Conservation (phyloP, 1,284 basidiomycete genomes). For the Meira nashicola region DNA sequence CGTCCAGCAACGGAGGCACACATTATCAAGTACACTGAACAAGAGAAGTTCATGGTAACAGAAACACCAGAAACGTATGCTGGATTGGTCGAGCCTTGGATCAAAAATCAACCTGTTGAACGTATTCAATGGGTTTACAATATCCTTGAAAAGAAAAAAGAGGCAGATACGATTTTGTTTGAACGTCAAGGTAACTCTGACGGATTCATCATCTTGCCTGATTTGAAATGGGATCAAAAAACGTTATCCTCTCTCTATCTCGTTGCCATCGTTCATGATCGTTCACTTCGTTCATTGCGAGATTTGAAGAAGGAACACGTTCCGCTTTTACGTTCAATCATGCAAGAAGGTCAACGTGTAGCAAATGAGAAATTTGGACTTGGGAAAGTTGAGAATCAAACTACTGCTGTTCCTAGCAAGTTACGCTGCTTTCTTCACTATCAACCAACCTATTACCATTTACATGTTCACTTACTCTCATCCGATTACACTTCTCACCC, state of each 20-base stretch:
- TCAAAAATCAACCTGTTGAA: conserved; percentile 35
- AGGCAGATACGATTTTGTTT: conserved; percentile 71
- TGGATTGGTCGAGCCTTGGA: conserved; percentile 38
- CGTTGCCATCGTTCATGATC: conserved; percentile 49
- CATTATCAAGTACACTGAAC: conserved; percentile 68
- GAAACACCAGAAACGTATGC: conserved; percentile 48
- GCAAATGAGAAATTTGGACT: conserved; percentile 66
- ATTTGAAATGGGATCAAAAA: conserved; percentile 66
- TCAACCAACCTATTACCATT: conserved; percentile 88
- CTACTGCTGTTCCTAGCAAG: conserved; percentile 19
- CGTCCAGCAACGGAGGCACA: conserved; percentile 43
- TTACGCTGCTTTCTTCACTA: conserved; percentile 86
- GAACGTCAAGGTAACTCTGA: conserved; percentile 59
- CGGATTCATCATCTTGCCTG: conserved; percentile 63
- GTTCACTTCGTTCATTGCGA: conserved; percentile 49
- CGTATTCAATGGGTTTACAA: conserved; percentile 80
- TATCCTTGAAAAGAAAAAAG: conserved; percentile 73
- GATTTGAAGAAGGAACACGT: conserved; percentile 64
- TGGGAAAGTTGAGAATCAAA: conserved; percentile 16
- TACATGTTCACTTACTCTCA: conserved; percentile 88
- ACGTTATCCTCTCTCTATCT: conserved; percentile 59
- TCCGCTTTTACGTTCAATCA: conserved; percentile 66
- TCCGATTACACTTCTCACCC: conserved; percentile 38
- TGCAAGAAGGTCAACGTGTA: conserved; percentile 59
- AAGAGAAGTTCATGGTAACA: conserved; percentile 66